A percentile compares a stretch with the other conserved stretches of the same genome.
Evolutionary conservation across 2,329 filamentous ascomycete genomes (phyloP).

Genomic region (Sporothrix pallida): DNA sequence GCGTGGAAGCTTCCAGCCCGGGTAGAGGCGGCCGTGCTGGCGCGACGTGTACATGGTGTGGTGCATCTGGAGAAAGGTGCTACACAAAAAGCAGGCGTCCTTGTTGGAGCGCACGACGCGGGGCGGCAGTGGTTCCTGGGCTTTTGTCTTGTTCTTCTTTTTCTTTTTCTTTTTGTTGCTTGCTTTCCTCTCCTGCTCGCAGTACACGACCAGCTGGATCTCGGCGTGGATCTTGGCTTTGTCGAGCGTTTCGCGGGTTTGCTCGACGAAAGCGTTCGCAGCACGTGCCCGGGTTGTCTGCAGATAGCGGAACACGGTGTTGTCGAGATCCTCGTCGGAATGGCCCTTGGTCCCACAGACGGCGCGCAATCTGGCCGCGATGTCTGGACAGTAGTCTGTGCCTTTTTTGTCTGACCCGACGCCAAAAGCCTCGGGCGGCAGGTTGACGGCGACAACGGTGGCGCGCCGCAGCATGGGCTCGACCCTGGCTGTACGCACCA

Average conservation of each 20-base stretch:
- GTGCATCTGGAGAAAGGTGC: background rate
- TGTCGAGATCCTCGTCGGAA: background rate
- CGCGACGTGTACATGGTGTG: slow-evolving; percentile 11
- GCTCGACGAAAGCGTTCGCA: background rate
- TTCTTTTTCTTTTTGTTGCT: too few relatives aligned
- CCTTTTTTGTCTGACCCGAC: too few relatives aligned
- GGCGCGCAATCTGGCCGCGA: background rate
- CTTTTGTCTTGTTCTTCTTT: too few relatives aligned
- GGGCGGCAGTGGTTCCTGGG: background rate
- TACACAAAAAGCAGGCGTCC: slow-evolving; percentile 16
- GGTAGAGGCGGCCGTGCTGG: slow-evolving; percentile 15
- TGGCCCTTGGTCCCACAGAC: background rate
- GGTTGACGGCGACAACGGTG: background rate
- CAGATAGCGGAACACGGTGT: background rate
- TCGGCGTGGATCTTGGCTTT: slow-evolving; percentile 28
- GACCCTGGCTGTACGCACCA: slow-evolving; percentile 44
- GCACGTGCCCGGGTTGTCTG: background rate
- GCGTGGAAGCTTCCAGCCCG: slow-evolving; percentile 9
- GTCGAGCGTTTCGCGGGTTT: background rate
- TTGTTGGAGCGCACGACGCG: slow-evolving; percentile 26
- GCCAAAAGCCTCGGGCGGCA: background rate
- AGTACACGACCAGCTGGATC: slow-evolving; percentile 22
- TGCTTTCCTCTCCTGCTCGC: background rate
- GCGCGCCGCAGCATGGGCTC: background rate
- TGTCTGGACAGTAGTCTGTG: too few relatives aligned